Evolutionary conservation across 805 yeast species (phyloP), one percentile per base, ranked within the genome.

Genomic region (Saturnispora dispora): DNA sequence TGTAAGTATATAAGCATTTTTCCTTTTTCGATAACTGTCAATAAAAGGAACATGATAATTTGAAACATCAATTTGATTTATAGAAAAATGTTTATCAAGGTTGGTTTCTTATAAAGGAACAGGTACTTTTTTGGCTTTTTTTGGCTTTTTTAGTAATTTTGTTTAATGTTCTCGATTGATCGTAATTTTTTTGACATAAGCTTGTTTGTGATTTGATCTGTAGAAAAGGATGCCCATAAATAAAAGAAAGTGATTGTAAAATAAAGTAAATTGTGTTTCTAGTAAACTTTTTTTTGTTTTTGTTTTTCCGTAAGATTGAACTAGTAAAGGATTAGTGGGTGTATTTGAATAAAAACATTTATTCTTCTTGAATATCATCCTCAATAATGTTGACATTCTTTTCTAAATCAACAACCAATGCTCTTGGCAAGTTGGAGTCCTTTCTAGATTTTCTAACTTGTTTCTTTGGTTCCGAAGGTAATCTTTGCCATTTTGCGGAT

Each of bases 341-440:
- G 15, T 9, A 8, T 18, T 8, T 37, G 23, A 18, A 35, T 13
- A 30, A 18, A n/a, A 45, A 22, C 15, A 32, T 11, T 17, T 45
- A 20, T 27, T 25, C 50, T 40, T 23, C 28, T 35, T 47, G 42
- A n/a, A 49, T 54, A 7, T 52, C 46, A 41, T 52, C 33, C 5
- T 30, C 53, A 17, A 52, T 28, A 13, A 49, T 37, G 35, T 51
- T 51, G 47, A 64, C 69, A 52, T 65, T 65, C 52, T 65, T 65
- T 44, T 65, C 68, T 22, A 65, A 46, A 52, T 65, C 69, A 18
- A 65, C 59, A 51, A 71, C 68, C 47, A 74, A 59, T 20, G 68
- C 67, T 17, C 63, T 64, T 1, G 80, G 79, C 51, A 78, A 63
- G 58, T 78, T 78, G 17, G 81, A 75, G 60, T 78, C 83, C 63